Conservation (phyloP, 306 rosid species). For the Vachellia collinsii region DNA sequence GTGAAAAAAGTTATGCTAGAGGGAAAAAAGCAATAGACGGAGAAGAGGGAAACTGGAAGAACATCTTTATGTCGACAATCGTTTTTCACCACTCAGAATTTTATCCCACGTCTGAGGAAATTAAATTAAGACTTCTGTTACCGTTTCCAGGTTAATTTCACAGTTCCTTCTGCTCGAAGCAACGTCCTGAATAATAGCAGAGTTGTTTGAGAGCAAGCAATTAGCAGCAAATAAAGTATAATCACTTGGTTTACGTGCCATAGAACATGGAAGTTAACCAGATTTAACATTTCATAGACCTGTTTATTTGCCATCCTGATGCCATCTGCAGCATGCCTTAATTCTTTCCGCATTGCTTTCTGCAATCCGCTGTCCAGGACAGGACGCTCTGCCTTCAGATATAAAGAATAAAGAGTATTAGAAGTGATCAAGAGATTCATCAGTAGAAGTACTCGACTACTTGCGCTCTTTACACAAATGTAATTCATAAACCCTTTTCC, state of each 20-base stretch:
- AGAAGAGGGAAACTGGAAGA: neutral
- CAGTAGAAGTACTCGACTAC: neutral
- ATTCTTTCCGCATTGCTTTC: slow-evolving; percentile 66
- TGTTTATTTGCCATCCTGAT: slow-evolving; percentile 65
- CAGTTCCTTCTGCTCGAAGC: slow-evolving; percentile 67
- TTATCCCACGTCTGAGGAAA: neutral
- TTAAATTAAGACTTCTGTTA: slow-evolving; percentile 21
- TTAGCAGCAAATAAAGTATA: slow-evolving; percentile 43
- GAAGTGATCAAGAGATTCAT: slow-evolving; percentile 11
- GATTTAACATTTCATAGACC: slow-evolving; percentile 49
- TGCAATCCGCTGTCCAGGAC: slow-evolving; percentile 49
- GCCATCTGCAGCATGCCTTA: slow-evolving; percentile 60
- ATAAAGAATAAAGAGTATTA: slow-evolving; percentile 33
- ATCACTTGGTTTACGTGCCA: slow-evolving; percentile 49
- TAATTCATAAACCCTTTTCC: slow-evolving; percentile 57
- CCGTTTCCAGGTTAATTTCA: slow-evolving; percentile 76
- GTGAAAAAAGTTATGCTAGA: neutral
- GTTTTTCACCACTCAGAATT: neutral
- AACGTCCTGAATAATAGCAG: slow-evolving; percentile 55
- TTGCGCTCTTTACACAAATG: slow-evolving; percentile 19
- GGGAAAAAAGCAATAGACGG: neutral
- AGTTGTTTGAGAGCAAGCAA: slow-evolving; percentile 43
- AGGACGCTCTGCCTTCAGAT: slow-evolving; percentile 57
- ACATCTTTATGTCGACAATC: neutral
- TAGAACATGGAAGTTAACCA: neutral